A percentile compares a stretch with the other conserved stretches of the same genome.
These are phyloP conservation scores for Zopfochytrium polystomum DNA, from an alignment of 371 early-diverging fungal genomes.

Conservation along the genomic window DNA sequence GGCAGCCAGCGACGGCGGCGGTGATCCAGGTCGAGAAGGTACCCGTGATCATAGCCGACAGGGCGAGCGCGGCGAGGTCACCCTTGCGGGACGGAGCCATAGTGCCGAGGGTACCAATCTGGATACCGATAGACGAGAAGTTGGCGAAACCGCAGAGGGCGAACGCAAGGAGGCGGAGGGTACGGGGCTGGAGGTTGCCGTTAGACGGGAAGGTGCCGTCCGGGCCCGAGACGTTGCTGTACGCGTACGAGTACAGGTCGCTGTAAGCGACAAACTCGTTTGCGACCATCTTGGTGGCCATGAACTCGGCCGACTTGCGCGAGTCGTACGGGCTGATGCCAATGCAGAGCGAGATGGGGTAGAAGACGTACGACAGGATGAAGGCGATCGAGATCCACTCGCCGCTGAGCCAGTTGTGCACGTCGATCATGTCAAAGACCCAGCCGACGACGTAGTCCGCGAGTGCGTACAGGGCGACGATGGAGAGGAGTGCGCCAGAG, in stretches of 20 bases:
- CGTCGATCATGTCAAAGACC: constrained; percentile 70
- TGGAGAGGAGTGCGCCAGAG: constrained; percentile 69
- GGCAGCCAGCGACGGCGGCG: constrained; percentile 80
- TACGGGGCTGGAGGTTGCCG: constrained; percentile 23
- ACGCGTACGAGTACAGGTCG: constrained; percentile 33
- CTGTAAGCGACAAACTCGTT: constrained; percentile 90
- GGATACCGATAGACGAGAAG: constrained; percentile 82
- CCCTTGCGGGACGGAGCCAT: constrained; percentile 76
- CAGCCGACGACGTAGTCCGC: constrained; percentile 71
- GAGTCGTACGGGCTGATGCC: constrained; percentile 57
- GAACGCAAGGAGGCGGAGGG: constrained; percentile 51
- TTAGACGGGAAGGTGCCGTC: constrained; percentile 11
- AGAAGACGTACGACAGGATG: constrained; percentile 73
- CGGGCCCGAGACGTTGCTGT: constrained; percentile 10
- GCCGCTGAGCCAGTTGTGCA: constrained; percentile 34
- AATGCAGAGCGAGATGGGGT: constrained; percentile 78
- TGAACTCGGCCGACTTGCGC: constrained; percentile 63
- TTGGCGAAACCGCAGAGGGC: constrained; percentile 91
- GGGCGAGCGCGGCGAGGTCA: constrained; percentile 71
- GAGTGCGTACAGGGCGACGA: constrained; percentile 68
- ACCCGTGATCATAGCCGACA: constrained; percentile 80
- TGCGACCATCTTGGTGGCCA: constrained; percentile 83
- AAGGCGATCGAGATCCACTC: constrained; percentile 49
- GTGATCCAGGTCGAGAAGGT: constrained; percentile 78
- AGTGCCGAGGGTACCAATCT: constrained; percentile 74